A percentile compares a stretch with the other conserved stretches of the same genome.
phyloP scores from a whole-genome alignment of 2,329 filamentous ascomycete species.

The Dactylellina haptotyla region DNA sequence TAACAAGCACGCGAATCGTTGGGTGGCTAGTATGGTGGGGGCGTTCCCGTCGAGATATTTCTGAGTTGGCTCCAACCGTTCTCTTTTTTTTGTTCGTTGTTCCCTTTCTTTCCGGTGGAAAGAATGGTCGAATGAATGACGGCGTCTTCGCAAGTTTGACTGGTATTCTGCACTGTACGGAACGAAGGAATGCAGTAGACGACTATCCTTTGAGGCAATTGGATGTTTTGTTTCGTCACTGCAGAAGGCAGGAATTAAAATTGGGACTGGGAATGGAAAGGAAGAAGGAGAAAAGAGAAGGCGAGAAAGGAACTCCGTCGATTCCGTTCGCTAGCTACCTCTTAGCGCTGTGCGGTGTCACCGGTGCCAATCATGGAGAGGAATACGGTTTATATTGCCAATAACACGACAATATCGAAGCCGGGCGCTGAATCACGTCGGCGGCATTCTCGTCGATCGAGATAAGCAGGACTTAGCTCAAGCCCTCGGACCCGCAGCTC shows the following conservation, averaged over 20 bases:
- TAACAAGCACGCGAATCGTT: slow-evolving; percentile 29
- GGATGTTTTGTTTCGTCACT: slow-evolving; percentile 24
- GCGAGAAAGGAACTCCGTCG: slow-evolving; percentile 12
- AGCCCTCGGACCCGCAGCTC: neutral
- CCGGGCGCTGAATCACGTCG: neutral
- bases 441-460: slow-evolving; percentile 27
- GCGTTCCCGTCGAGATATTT: neutral
- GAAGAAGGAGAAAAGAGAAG: neutral
- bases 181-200: slow-evolving; percentile 40
- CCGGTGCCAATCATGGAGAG: too few relatives aligned
- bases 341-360: too few relatives aligned
- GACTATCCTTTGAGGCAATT: slow-evolving; percentile 20
- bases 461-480: slow-evolving; percentile 6
- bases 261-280: slow-evolving; percentile 1
- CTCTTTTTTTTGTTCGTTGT: neutral
- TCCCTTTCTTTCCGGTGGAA: too few relatives aligned
- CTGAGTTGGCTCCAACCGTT: neutral
- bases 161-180: slow-evolving; percentile 17
- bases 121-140: slow-evolving; percentile 11
- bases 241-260: slow-evolving; percentile 26
- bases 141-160: too few relatives aligned
- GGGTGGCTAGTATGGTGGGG: slow-evolving; percentile 2
- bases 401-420: neutral
- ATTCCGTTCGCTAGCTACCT: neutral
- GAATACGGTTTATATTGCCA: too few relatives aligned